Evolutionary conservation across 805 yeast genomes (phyloP).

Genomic region (Isabelozyma pseudorhagii): DNA sequence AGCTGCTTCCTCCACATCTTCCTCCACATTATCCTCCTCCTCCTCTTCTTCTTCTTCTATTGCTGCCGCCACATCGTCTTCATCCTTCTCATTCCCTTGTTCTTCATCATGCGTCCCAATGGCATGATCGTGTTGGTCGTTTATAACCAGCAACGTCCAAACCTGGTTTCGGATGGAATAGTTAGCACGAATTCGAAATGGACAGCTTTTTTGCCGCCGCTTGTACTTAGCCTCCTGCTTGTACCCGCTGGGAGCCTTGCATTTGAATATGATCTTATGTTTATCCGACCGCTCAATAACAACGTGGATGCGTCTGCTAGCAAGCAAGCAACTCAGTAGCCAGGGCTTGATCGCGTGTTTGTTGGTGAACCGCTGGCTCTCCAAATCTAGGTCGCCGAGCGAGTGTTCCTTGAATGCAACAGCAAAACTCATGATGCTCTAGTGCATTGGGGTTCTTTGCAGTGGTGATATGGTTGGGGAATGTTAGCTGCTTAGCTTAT

Average conservation of each 20-base stretch:
- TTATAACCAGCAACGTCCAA: constrained; percentile 62
- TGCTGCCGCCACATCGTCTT: background rate
- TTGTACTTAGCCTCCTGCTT: background rate
- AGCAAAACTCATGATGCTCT: background rate
- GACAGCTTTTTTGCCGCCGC: constrained; percentile 43
- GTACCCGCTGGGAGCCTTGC: constrained; percentile 36
- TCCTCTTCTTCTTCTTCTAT: background rate
- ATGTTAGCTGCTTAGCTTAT: too few species aligned
- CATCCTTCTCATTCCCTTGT: background rate
- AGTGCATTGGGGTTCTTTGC: too few species aligned
- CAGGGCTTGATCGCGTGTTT: constrained; percentile 59
- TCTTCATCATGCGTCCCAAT: background rate
- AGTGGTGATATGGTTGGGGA: too few species aligned
- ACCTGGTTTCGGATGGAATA: constrained; percentile 47
- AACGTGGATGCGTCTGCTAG: constrained; percentile 48
- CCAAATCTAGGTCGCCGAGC: constrained; percentile 26
- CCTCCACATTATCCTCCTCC: background rate
- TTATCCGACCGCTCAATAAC: constrained; percentile 64
- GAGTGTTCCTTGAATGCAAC: constrained; percentile 5
- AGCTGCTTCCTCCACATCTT: background rate
- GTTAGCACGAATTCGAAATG: constrained; percentile 65
- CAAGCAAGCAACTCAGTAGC: constrained; percentile 45
- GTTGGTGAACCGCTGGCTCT: constrained; percentile 22
- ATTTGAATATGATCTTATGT: constrained; percentile 58
- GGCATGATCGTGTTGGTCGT: constrained; percentile 57